Evolutionary conservation across 2,329 filamentous ascomycete species (phyloP), one percentile per base, ranked within the genome.

Genomic region (Harringtonia lauricola): DNA sequence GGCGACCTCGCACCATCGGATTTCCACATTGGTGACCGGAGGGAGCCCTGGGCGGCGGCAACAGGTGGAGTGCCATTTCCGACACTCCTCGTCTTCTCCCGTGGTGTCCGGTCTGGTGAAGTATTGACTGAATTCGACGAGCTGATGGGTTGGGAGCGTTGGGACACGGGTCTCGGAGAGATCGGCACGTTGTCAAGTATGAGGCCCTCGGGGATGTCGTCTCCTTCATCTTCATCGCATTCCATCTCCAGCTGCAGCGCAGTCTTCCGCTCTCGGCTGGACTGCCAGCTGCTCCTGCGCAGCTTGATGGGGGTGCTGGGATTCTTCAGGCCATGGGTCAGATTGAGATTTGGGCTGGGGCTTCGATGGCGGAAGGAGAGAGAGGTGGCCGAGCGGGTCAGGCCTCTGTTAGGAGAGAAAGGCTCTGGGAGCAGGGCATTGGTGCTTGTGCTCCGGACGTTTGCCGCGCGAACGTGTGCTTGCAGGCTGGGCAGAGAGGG

Each of bases 121-220:
- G 70, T 66, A 0, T 71, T 66, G 6, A 71, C 63, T 1, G 78
- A 80, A 3, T 67, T 57, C 1, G 73, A 65, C 33, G 67, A 64
- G 55, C 73, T 81, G 29, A 45, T 45, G 14, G 8, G 65, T 2
- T 44, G 65, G 0, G 71, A 62, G 15, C 79, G 68, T 48, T 81
- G 75, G 21, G 65, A 65, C 2, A 66, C 65, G 2, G 77, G 78
- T 2, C 79, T 70, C n/a, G 86, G 86, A 0, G 85, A 89, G 37
- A 92, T 77, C 6, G 86, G 86, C 2, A 92, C 81, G 51, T 92
- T 92, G 63, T 86, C 84, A 38, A 92, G 73, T 42, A 88, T 72
- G 21, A 85, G 74, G 43, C 86, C 84, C 22, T 89, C 84, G 0
- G 86, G 86, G 26, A 92, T 81, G 45, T 86, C 78, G 55, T 88